These are phyloP conservation scores for Cryptococcus neoformans DNA, from an alignment of 1,284 basidiomycete species.

Conservation along the genomic window DNA sequence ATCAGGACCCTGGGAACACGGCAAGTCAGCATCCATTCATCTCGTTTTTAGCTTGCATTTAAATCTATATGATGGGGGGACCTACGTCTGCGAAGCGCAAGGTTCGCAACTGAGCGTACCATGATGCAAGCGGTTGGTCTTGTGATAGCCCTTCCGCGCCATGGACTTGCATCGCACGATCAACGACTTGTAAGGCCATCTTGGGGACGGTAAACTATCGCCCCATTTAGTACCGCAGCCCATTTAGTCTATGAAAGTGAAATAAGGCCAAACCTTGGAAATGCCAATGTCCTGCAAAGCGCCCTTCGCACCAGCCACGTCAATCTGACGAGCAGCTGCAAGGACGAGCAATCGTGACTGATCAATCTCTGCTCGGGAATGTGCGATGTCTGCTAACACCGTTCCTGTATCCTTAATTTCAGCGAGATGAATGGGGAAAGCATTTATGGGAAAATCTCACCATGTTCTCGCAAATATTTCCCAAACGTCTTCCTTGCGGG, in stretches of 20 bases:
- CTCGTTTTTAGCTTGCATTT: not conserved
- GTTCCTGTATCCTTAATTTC: constrained; percentile 57
- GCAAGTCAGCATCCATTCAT: not conserved
- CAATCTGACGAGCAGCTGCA: constrained; percentile 91
- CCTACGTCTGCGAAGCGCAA: constrained; percentile 84
- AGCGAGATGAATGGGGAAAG: not conserved
- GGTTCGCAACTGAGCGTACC: constrained; percentile 79
- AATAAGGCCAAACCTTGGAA: constrained; percentile 65
- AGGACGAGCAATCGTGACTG: constrained; percentile 80
- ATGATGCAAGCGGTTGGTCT: constrained; percentile 75
- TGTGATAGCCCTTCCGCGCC: constrained; percentile 94
- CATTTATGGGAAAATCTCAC: constrained; percentile 49
- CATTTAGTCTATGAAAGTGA: not conserved
- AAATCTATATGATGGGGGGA: constrained; percentile 6
- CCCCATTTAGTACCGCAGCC: not conserved
- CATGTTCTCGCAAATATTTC: constrained; percentile 86
- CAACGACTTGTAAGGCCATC: constrained; percentile 82
- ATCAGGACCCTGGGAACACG: constrained; percentile 67
- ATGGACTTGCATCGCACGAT: constrained; percentile 90
- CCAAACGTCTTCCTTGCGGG: constrained; percentile 88
- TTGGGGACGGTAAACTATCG: constrained; percentile 81
- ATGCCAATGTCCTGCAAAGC: constrained; percentile 97
- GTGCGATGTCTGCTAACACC: constrained; percentile 84
- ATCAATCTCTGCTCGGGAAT: constrained; percentile 91
- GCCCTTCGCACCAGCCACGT: constrained; percentile 84